Conservation (phyloP, 345 rosid species). For the Eucalyptus dawsonii region DNA sequence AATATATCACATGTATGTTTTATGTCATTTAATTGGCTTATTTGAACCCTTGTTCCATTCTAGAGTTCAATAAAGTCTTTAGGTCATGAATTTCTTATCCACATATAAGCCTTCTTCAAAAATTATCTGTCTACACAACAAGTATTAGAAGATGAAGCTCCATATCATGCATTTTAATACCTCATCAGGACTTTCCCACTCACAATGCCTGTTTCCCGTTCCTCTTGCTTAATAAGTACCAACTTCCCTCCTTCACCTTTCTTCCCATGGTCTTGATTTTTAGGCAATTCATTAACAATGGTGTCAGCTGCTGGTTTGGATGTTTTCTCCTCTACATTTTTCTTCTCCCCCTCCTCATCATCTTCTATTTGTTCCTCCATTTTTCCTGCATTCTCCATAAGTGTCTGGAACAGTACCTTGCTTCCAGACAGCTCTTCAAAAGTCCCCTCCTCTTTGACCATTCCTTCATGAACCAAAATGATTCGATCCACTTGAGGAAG, state of each 20-base stretch:
- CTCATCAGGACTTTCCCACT: conserved; percentile 78
- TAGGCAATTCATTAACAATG: conserved; percentile 1
- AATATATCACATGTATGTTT: background rate
- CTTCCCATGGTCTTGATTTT: conserved; percentile 5
- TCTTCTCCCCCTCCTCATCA: conserved; percentile 11
- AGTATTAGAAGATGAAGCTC: background rate
- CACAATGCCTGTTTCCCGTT: conserved; percentile 83
- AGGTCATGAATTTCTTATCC: background rate
- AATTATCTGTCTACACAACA: background rate
- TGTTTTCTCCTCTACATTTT: conserved; percentile 5
- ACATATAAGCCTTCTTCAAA: background rate
- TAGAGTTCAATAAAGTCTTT: background rate
- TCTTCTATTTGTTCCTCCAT: conserved; percentile 48
- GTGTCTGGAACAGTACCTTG: conserved; percentile 61
- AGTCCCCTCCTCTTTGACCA: conserved; percentile 78
- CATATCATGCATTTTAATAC: conserved; percentile 15
- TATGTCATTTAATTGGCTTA: background rate
- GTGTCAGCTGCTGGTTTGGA: conserved; percentile 27
- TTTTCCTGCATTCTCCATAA: conserved; percentile 94
- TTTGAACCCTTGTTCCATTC: background rate
- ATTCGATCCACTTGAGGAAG: conserved; percentile 85
- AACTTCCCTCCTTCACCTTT: conserved; percentile 50
- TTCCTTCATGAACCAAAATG: conserved; percentile 62
- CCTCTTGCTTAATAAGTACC: conserved; percentile 86
- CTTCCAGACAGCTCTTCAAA: conserved; percentile 69